These are phyloP conservation scores for Omphalotus guepiniiformis DNA, from an alignment of 768 basidiomycete species.

Conservation along the genomic window DNA sequence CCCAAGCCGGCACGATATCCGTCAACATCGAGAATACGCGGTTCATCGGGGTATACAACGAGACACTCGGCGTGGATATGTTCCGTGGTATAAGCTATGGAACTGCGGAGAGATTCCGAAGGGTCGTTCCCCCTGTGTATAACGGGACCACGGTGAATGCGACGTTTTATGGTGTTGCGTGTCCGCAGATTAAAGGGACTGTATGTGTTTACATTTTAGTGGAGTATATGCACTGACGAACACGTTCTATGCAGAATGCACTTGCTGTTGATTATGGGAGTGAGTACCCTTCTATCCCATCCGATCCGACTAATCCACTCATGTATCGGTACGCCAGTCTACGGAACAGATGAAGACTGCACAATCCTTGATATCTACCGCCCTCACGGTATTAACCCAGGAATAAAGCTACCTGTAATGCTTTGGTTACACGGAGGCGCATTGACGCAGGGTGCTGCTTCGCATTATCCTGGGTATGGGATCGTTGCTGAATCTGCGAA, in stretches of 20 bases:
- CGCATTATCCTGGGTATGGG: background rate
- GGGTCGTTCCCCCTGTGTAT: background rate
- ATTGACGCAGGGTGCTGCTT: background rate
- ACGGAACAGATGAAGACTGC: background rate
- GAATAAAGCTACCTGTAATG: background rate
- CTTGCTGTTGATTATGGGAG: background rate
- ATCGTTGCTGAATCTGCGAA: conserved; percentile 1
- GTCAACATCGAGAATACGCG: background rate
- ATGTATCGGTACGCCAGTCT: background rate
- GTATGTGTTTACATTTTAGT: background rate
- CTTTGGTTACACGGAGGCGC: conserved; percentile 1
- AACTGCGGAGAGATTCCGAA: background rate
- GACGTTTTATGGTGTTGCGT: background rate
- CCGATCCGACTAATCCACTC: background rate
- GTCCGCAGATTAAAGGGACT: background rate
- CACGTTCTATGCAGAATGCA: background rate
- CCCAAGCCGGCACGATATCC: background rate
- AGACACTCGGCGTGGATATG: background rate
- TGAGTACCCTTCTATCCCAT: background rate
- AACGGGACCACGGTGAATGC: background rate
- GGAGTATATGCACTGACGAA: background rate
- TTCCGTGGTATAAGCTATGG: background rate
- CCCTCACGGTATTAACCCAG: background rate
- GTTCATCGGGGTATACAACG: background rate
- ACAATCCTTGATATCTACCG: conserved; percentile 1